Evolutionary conservation across 2,329 filamentous ascomycete genomes (phyloP), one percentile per base, ranked within the genome.

Genomic region (Nemania sp.): DNA sequence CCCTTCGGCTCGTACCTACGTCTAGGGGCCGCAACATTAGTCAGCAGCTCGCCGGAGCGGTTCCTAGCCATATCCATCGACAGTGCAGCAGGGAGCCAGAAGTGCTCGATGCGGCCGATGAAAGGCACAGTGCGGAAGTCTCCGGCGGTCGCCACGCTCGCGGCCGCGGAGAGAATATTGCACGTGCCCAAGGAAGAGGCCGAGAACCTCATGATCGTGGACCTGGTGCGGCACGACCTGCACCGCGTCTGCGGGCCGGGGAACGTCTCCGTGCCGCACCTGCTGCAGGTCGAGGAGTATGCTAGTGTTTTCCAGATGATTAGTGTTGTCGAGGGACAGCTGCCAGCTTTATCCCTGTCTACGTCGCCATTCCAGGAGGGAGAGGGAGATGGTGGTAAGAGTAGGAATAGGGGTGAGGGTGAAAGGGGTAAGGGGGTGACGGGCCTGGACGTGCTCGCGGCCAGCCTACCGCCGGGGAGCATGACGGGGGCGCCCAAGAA

Each of bases 401-500:
- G 11, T 14, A 30, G 26, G n/a, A n/a, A 30, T 3, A 36, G n/a
- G 31, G 31, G 5, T 5, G 31, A n/a, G 14, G 31, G n/a, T 11
- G 31, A 34, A 34, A 61, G 26, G 12, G 3, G 14, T 5, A 7
- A 5, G 8, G 34, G 12, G 6, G 76, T 80, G 54, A 83, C 84
- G 0, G 90, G 89, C 1, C 76, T 94, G 30, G 87, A 93, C 54
- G 87, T 93, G 3, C 81, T 97, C 0, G 83, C 88, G 0, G 80
- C 85, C 6, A 89, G 86, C 42, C 78, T 97, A 1, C 93, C 94
- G 0, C 91, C 94, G 0, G 93, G 94, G 0, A 93, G 89, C 65
- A 97, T 97, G 94, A 97, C 93, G 2, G 94, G 94, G 6, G 93
- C 93, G 0, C 94, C 93, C 0, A 97, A 97, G 77, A 92, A 93